Conservation (phyloP, 139 green algal species). For the Edaphochlamys debaryana region DNA sequence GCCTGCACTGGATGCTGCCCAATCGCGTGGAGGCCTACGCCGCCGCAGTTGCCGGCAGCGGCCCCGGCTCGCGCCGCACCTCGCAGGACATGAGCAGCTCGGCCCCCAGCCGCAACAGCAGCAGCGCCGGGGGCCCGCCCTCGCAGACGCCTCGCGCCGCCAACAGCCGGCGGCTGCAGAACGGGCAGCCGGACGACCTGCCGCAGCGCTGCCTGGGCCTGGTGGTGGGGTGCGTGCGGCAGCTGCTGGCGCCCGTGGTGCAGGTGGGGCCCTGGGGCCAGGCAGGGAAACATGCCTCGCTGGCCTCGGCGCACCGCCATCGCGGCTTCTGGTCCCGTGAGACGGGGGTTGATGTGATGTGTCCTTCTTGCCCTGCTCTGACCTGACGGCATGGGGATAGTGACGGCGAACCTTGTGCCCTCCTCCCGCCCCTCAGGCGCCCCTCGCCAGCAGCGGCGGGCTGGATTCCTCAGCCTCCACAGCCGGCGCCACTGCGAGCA, state of each 20-base stretch:
- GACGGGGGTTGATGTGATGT: no score
- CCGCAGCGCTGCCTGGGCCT: constrained; percentile 8
- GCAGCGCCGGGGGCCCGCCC: neutral
- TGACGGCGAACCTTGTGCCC: no score
- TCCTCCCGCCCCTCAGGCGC: no score
- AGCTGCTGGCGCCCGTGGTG: constrained; percentile 6
- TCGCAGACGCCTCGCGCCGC: neutral
- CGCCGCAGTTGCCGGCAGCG: neutral
- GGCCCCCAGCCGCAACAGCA: neutral
- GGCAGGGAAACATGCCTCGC: neutral
- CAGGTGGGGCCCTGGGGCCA: neutral
- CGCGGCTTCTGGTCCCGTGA: no score
- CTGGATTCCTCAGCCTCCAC: neutral
- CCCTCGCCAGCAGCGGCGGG: neutral
- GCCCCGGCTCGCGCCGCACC: neutral
- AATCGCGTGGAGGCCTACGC: neutral
- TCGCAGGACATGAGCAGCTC: no score
- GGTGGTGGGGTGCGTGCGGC: constrained; percentile 1
- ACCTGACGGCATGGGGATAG: no score
- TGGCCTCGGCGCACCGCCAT: no score
- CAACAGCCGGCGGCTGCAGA: neutral
- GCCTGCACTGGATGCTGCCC: constrained; percentile 36
- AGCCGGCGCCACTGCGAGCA: neutral
- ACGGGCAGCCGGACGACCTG: neutral
- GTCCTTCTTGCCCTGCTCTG: no score